phyloP scores from a whole-genome alignment of 169 alveolate genomes.

The Condylostoma magnum region DNA sequence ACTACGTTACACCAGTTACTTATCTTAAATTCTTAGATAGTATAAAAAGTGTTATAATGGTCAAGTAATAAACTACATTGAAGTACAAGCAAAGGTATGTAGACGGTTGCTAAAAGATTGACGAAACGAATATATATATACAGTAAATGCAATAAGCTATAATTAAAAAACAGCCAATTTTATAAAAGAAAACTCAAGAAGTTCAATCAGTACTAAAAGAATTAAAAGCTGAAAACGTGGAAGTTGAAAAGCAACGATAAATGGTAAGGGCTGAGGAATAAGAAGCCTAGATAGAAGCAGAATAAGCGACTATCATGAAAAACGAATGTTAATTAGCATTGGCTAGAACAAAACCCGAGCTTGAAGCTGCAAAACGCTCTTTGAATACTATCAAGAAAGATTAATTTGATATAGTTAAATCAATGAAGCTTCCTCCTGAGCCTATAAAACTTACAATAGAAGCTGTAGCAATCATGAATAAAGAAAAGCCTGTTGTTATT shows the following conservation, averaged over 20 bases:
- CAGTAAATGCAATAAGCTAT: conserved; percentile 51
- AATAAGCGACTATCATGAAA: conserved; percentile 22
- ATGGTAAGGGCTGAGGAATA: conserved; percentile 47
- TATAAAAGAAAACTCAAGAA: conserved; percentile 58
- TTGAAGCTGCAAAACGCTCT: conserved; percentile 64
- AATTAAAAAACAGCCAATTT: conserved; percentile 44
- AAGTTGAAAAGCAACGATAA: conserved; percentile 56
- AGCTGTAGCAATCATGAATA: conserved; percentile 76
- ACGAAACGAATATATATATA: conserved; percentile 56
- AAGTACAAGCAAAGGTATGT: conserved; percentile 37
- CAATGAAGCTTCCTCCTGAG: conserved; percentile 73
- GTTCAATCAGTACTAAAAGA: conserved; percentile 46
- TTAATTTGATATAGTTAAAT: conserved; percentile 58
- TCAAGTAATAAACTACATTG: conserved; percentile 13
- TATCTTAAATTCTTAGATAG: conserved; percentile 52
- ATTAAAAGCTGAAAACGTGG: conserved; percentile 51
- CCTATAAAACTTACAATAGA: conserved; percentile 77
- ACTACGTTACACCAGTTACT: conserved; percentile 58
- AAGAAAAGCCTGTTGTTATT: conserved; percentile 56
- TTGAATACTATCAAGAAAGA: conserved; percentile 56
- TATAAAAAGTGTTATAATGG: conserved; percentile 37
- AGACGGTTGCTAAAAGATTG: conserved; percentile 60
- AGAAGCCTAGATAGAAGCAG: conserved; percentile 38
- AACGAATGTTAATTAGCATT: conserved; percentile 44
- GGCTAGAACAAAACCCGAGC: conserved; percentile 73